Evolutionary conservation across 2,329 filamentous ascomycete genomes (phyloP).

Genomic region (Arthrinium phaeospermum): DNA sequence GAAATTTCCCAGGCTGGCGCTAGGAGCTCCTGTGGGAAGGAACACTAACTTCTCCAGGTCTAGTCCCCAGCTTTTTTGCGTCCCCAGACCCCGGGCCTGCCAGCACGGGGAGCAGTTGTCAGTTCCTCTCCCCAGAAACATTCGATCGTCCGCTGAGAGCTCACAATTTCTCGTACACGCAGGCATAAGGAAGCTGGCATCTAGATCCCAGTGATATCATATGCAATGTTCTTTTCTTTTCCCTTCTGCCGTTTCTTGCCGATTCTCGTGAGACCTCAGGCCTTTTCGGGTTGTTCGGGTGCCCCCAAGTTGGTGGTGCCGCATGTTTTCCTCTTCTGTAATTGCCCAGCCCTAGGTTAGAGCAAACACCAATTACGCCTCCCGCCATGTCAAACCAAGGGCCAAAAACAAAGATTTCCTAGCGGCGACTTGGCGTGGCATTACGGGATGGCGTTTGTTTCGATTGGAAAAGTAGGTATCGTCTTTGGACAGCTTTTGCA

Average conservation of each 20-base stretch:
- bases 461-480: not conserved
- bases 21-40: not conserved
- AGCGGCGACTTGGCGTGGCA: not conserved
- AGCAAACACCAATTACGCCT: not conserved
- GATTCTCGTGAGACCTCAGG: not conserved
- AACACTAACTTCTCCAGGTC: conserved; percentile 16
- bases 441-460: not conserved
- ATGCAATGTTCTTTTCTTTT: not conserved
- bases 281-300: not conserved
- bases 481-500: not conserved
- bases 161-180: not conserved
- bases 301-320: not conserved
- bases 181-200: not conserved
- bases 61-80: not conserved
- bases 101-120: not conserved
- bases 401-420: not conserved
- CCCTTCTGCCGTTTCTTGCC: not conserved
- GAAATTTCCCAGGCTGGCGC: conserved; percentile 13
- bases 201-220: not conserved
- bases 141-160: conserved; percentile 3
- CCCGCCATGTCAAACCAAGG: not conserved
- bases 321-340: not conserved
- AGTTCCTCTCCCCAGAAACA: conserved; percentile 3
- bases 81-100: not conserved
- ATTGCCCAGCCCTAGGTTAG: not conserved